Conservation (phyloP, 2,329 filamentous ascomycete species). For the Epichloe sibirici region DNA sequence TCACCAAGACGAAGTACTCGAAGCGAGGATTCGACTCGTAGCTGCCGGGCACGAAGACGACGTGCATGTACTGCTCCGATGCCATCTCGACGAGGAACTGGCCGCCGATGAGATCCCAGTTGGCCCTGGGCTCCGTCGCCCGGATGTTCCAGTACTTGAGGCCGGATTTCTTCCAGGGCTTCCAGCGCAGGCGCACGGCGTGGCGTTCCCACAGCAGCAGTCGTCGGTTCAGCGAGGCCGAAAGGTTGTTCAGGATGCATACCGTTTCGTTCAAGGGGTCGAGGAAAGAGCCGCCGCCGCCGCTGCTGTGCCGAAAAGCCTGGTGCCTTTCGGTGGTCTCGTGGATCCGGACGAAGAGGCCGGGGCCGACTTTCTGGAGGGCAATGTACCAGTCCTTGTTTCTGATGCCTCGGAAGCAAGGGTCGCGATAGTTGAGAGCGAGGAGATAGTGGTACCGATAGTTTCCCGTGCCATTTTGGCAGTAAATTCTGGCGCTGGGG, state of each 20-base stretch:
- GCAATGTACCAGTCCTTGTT: not conserved
- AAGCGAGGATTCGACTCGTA: not conserved
- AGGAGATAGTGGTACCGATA: not conserved
- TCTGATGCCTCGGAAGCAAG: not conserved
- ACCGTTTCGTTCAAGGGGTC: not conserved
- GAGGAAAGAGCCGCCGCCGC: not conserved
- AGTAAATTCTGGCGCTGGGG: not conserved
- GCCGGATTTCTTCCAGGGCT: not conserved
- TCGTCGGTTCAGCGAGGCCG: not conserved
- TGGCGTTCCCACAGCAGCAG: not conserved
- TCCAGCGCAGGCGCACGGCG: conserved; percentile 1
- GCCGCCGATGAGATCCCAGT: not conserved
- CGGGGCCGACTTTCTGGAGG: conserved; percentile 1
- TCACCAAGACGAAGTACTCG: conserved; percentile 1
- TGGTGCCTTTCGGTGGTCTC: not conserved
- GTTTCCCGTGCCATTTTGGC: not conserved
- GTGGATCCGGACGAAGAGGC: not conserved
- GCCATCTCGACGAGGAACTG: conserved; percentile 3
- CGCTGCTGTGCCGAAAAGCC: not conserved
- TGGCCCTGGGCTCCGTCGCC: not conserved
- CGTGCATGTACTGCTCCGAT: not conserved
- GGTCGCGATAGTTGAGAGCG: not conserved
- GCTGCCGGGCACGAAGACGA: conserved; percentile 1
- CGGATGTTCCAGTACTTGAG: conserved; percentile 1
- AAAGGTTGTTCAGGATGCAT: not conserved